Conservation (phyloP, 1,284 basidiomycete species). For the Naganishia liquefaciens region DNA sequence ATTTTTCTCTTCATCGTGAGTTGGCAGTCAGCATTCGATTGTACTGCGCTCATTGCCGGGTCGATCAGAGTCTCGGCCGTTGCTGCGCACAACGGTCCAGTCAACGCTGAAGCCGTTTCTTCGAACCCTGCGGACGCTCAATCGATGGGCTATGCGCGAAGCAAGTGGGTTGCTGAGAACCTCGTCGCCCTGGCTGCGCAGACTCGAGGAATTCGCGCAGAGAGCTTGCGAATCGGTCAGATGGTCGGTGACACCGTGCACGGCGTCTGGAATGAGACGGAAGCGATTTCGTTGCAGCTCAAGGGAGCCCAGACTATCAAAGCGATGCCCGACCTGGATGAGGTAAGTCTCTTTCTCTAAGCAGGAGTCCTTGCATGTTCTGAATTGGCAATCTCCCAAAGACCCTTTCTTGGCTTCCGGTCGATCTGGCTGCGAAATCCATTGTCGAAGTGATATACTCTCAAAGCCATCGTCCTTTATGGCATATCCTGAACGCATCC, state of each 20-base stretch:
- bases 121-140: conserved; percentile 54
- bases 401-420: conserved; percentile 62
- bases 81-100: conserved; percentile 20
- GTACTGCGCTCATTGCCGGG: not conserved
- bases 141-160: conserved; percentile 59
- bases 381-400: conserved; percentile 33
- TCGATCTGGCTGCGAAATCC: conserved; percentile 60
- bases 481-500: conserved; percentile 67
- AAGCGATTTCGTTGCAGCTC: conserved; percentile 53
- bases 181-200: conserved; percentile 56
- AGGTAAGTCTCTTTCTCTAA: conserved; percentile 43
- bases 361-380: not conserved
- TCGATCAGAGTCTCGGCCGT: conserved; percentile 27
- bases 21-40: not conserved
- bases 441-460: conserved; percentile 59
- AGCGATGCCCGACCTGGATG: conserved; percentile 55
- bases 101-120: conserved; percentile 54
- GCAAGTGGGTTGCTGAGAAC: conserved; percentile 62
- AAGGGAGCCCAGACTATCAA: conserved; percentile 53
- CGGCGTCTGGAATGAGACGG: conserved; percentile 61
- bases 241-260: conserved; percentile 57
- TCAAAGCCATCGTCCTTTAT: conserved; percentile 56
- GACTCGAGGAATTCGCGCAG: conserved; percentile 46
- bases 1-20: conserved; percentile 30
- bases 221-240: conserved; percentile 50